Base-by-base conservation (phyloP, 2,329 filamentous ascomycete species). In the Penicillium concentricum region DNA sequence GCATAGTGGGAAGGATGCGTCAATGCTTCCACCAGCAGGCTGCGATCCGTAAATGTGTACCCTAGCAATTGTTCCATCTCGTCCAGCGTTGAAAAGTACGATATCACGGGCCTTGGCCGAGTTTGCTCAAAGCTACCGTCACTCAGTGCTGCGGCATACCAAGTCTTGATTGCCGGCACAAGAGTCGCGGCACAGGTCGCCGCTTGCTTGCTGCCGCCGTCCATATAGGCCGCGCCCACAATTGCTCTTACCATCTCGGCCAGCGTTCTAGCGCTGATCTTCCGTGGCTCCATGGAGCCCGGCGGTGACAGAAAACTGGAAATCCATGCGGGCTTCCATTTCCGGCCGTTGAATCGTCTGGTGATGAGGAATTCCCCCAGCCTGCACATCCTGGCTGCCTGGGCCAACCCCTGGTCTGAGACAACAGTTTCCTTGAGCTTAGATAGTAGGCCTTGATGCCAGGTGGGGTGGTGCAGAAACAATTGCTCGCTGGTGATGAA, bases 1-100 rank as follows among this genome's bases (percentile, higher is more conserved):
- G 24, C 28, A 13, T 46, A 28, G 24, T 28, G 28, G 15, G 57
- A 59, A 3, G 53, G 53, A 50, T 59, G 57, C 15, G 57, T 59
- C 20, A 59, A 30, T 4, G 53, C 53, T 38, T 59, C 57, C 15
- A 49, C 35, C 20, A 55, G 46, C n/a, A 59, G 43, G 26, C 24
- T 44, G 37, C 49, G 42, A 30, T 59, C 43, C n/a, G 18, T 32
- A 30, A 56, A 59, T 12, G 5, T 53, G 37, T 59, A 53, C 16
- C 42, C 53, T 10, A 59, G 43, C 7, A 49, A 18, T 24, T 20
- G 7, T 34, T 59, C 53, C 30, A 56, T 38, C 13, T 47, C 32
- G 8, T 18, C 39, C 30, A 34, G 18, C 18, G 6, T 10, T 18
- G 43, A 20, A 46, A 24, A 46, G 26, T 5, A 28, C 4, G 24